A percentile compares a stretch with the other conserved stretches of the same genome.
Conservation (phyloP, 306 rosid genomes). For the Fragaria iinumae region DNA sequence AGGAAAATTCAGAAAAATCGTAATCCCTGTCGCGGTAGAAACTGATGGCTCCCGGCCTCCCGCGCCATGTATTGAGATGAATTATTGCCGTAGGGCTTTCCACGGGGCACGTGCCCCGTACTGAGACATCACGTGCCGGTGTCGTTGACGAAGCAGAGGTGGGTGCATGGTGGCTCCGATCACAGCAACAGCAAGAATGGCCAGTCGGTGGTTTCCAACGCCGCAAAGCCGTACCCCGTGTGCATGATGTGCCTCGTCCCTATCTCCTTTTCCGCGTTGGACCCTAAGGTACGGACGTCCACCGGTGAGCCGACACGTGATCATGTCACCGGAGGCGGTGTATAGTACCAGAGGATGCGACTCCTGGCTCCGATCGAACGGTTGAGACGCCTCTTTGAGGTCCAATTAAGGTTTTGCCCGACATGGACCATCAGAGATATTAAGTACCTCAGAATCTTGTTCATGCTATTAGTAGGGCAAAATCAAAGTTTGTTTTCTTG, state of each 20-base stretch:
- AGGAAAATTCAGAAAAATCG: too few species aligned
- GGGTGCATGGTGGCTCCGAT: slow-evolving; percentile 1
- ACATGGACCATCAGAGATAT: background rate
- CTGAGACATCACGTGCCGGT: background rate
- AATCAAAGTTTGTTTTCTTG: background rate
- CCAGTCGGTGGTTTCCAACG: background rate
- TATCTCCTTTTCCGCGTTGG: background rate
- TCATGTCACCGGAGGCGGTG: background rate
- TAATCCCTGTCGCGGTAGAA: too few species aligned
- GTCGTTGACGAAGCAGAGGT: slow-evolving; percentile 7
- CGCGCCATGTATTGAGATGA: background rate
- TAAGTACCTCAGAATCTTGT: background rate
- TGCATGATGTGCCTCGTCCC: background rate
- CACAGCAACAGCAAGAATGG: too few species aligned
- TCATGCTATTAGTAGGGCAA: background rate
- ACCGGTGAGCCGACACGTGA: slow-evolving; percentile 1
- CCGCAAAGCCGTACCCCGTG: background rate
- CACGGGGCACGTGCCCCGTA: background rate
- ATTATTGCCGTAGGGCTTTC: background rate
- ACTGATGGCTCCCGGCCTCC: too few species aligned
- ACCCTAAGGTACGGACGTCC: background rate
- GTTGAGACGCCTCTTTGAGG: background rate
- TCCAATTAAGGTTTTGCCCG: background rate
- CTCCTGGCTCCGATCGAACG: background rate
- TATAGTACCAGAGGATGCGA: background rate